Evolutionary conservation across 2,329 filamentous ascomycete genomes (phyloP).

Genomic region (Aureobasidium sp.): DNA sequence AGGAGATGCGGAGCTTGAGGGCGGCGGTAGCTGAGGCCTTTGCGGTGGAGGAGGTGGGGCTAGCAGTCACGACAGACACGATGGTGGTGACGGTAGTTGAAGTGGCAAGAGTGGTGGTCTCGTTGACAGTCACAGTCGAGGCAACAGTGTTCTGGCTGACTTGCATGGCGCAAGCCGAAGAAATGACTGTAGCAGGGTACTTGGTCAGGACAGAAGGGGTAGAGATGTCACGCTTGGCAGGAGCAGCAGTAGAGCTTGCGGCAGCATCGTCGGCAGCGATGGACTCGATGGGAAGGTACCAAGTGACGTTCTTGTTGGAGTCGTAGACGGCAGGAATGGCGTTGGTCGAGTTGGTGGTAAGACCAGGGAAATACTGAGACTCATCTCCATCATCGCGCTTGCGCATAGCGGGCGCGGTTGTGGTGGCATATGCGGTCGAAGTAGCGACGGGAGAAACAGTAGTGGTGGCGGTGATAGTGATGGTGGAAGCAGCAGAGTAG

Average conservation of each 20-base stretch:
- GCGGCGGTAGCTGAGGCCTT: not conserved
- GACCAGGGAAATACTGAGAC: not conserved
- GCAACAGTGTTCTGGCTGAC: not conserved
- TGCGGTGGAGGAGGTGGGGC: not conserved
- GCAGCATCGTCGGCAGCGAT: not conserved
- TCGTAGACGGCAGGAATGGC: not conserved
- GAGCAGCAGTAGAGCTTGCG: not conserved
- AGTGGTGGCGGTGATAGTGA: not conserved
- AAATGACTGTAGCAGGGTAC: constrained; percentile 13
- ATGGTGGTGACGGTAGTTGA: not conserved
- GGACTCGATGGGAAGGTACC: not conserved
- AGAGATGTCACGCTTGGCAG: not conserved
- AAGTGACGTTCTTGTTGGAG: constrained; percentile 1
- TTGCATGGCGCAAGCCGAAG: constrained; percentile 11
- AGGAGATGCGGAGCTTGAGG: not conserved
- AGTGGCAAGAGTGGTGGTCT: not conserved
- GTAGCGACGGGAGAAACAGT: not conserved
- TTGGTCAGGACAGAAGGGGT: constrained; percentile 12
- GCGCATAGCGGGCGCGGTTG: not conserved
- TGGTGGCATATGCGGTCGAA: not conserved
- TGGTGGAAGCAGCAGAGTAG: not conserved
- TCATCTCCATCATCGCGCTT: not conserved
- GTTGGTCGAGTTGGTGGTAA: not conserved
- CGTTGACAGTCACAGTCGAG: not conserved
- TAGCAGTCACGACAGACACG: not conserved